phyloP scores from a whole-genome alignment of 2,329 filamentous ascomycete genomes.

The Fusarium transvaalense region DNA sequence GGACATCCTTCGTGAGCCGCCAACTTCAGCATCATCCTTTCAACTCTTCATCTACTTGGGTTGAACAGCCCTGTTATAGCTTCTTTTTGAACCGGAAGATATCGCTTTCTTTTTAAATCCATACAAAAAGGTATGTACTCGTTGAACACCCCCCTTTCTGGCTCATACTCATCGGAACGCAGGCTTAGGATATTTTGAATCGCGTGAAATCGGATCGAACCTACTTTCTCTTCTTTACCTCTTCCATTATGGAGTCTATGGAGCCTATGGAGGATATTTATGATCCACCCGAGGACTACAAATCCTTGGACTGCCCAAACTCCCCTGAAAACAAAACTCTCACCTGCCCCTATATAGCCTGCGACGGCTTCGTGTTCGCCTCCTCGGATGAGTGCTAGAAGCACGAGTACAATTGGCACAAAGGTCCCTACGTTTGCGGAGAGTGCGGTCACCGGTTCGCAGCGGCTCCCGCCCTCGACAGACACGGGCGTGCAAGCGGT shows the following conservation, averaged over 20 bases:
- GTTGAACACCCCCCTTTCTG: not conserved
- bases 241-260: not conserved
- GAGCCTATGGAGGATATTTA: not conserved
- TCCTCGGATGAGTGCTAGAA: slow-evolving; percentile 39
- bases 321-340: slow-evolving; percentile 21
- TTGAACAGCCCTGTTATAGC: too few species aligned
- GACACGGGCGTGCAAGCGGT: slow-evolving; percentile 31
- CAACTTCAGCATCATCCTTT: not conserved
- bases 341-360: slow-evolving; percentile 44
- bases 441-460: slow-evolving; percentile 42
- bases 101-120: too few species aligned
- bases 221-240: too few species aligned
- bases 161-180: not conserved
- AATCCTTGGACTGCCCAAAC: slow-evolving; percentile 24
- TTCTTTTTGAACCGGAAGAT: not conserved
- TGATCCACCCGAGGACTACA: slow-evolving; percentile 30
- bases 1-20: not conserved
- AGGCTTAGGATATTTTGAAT: not conserved
- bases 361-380: slow-evolving; percentile 45
- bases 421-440: slow-evolving; percentile 37
- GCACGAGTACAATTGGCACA: slow-evolving; percentile 46
- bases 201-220: not conserved
- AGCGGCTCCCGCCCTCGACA: slow-evolving; percentile 35
- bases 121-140: not conserved
- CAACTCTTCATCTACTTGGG: not conserved